Base-by-base conservation (phyloP, 257 asterid species). In the Solanum pinnatisectum region DNA sequence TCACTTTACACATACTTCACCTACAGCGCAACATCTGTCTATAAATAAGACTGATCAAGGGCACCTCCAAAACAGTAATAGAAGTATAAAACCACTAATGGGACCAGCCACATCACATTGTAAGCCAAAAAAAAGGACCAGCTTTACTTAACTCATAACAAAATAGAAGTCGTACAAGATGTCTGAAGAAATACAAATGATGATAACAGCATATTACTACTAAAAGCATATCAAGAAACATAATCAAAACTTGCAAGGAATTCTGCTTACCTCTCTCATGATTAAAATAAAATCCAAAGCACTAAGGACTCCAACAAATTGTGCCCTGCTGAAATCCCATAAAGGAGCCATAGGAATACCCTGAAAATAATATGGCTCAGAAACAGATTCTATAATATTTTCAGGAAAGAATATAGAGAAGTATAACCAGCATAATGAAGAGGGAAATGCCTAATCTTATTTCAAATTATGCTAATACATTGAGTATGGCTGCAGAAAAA, bases 281-380 rank as follows among this genome's bases (percentile, higher is more conserved):
- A 96, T 96, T 88, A 95, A 92, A 90, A 96, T 96, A 89, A 96
- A 96, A 93, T 96, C 98, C 89, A 94, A 87, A 23, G 98, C 95
- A 79, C 98, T 96, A 68, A 96, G 97, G 88, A 95, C 94, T 91
- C 99, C 99, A 78, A 93, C 96, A 91, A 95, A 96, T 88, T 89
- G 92, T 68, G 95, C 95, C 91, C 92, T 95, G 39, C 94, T 89
- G 91, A 92, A 96, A 93, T 95, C 95, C 98, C 98, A 96, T 36
- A 96, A 92, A 37, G 98, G 98, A 15, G 99, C 98, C 88, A 91
- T 90, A 73, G 97, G 93, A 90, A 93, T 91, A 78, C 98, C 98
- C 98, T 96, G 94, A 72, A 93, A 93, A 90, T n/a, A 92, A 36
- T 32, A 90, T 40, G 68, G 46, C 46, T 49, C 68, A 49, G 30